Base-by-base conservation (phyloP, 768 basidiomycete genomes). In the Kwoniella bestiolae region DNA sequence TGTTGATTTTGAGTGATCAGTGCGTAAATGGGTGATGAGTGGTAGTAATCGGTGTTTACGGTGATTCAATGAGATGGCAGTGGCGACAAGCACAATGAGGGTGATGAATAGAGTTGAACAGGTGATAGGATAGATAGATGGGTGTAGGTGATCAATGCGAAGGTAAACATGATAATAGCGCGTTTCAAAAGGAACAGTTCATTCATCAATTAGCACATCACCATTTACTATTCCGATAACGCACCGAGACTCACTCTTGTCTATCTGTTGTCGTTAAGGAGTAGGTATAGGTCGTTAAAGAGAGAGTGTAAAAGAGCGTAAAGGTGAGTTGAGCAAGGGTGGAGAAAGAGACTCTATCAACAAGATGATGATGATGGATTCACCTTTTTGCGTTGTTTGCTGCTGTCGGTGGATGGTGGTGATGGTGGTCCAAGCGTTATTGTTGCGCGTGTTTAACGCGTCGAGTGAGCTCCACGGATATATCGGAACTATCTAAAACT, bases 231-330 rank as follows among this genome's bases (percentile, higher is more conserved):
- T n/a, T n/a, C n/a, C n/a, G n/a, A n/a, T n/a, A 31, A n/a, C 3
- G 18, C 4, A 59, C 11, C 11, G 25, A 16, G 38, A 63, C 61
- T 63, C 31, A 63, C 61, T 63, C 51, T 63, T 63, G 61, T 51
- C 61, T 55, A 26, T 6, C 9, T n/a, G 35, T 41, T 56, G 49
- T 55, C 52, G 61, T 63, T 44, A 56, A 51, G 34, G 25, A 32
- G 34, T 26, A 34, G 59, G 23, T 18, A 35, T 34, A 26, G 34
- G 60, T 61, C 26, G 46, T 47, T 52, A 35, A 34, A 61, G 23
- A 31, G 23, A 50, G 35, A 49, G 5, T 6, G 41, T 14, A 53
- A 41, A 21, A 44, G 35, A 23, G 50, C 12, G 35, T 34, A 31
- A 23, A 18, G 44, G 14, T n/a, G 28, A 44, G 45, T 31, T 59